Conservation (phyloP, 225 moss, liverwort and hornwort genomes). For the Pseudoscleropodium purum region DNA sequence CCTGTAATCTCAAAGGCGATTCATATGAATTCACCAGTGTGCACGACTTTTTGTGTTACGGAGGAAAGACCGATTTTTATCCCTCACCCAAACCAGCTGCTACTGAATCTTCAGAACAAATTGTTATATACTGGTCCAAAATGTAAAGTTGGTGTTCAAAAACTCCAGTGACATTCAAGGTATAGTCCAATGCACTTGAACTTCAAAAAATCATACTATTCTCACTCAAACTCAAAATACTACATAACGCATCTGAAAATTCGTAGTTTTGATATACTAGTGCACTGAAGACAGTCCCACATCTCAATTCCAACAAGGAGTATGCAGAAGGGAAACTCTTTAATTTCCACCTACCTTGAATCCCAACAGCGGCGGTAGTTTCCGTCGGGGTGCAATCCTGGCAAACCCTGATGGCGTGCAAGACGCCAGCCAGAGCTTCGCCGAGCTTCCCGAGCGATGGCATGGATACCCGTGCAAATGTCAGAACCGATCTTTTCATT, state of each 20-base stretch:
- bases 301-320: background rate
- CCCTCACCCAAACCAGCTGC: background rate
- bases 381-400: background rate
- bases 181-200: background rate
- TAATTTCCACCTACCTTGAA: background rate
- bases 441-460: slow-evolving; percentile 1
- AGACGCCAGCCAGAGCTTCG: slow-evolving; percentile 6
- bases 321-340: background rate
- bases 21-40: background rate
- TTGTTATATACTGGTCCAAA: background rate
- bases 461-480: background rate
- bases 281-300: no score
- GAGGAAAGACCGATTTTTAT: background rate
- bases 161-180: background rate
- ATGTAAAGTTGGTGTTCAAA: background rate
- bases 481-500: background rate
- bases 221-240: no score
- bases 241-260: no score
- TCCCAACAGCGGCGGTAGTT: background rate
- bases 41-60: background rate
- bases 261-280: background rate
- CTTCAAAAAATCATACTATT: background rate
- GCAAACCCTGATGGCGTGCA: background rate
- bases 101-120: background rate
- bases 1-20: background rate